A percentile compares a stretch with the other conserved stretches of the same genome.
Evolutionary conservation across 2,329 filamentous ascomycete genomes (phyloP).

Genomic region (Xylaria sp.): DNA sequence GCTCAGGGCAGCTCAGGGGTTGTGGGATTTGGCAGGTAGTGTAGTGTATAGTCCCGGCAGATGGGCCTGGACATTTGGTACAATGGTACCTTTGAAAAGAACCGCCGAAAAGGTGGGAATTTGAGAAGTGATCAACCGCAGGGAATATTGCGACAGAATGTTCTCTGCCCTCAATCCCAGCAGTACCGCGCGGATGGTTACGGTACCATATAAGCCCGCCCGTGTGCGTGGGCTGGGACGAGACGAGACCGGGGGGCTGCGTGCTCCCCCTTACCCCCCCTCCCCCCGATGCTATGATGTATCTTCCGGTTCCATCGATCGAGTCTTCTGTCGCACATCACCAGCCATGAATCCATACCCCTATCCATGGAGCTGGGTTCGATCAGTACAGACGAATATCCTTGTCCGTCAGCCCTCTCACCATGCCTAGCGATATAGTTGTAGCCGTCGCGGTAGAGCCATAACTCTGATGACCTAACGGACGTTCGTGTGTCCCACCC

Average conservation of each 20-base stretch:
- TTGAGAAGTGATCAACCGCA: constrained; percentile 34
- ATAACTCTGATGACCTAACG: no score
- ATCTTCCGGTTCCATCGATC: background rate
- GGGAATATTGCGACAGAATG: constrained; percentile 25
- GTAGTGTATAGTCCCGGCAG: constrained; percentile 6
- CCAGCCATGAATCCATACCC: background rate
- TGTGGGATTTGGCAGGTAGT: constrained; percentile 22
- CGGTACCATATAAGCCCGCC: background rate
- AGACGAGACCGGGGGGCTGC: background rate
- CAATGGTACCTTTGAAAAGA: constrained; percentile 12
- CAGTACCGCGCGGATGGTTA: constrained; percentile 19
- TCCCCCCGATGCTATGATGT: background rate
- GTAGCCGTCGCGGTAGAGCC: background rate
- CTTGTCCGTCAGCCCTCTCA: background rate
- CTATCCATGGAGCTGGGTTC: constrained; percentile 26
- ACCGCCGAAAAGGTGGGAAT: constrained; percentile 27
- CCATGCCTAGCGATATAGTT: no score
- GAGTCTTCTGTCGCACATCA: background rate
- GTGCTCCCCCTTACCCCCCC: no score
- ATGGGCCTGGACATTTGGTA: background rate
- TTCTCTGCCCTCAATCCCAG: background rate
- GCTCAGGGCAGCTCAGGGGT: constrained; percentile 22
- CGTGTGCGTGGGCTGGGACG: background rate
- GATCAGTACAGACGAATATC: constrained; percentile 17
- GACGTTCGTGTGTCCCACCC: no score